Evolutionary conservation across 1,284 basidiomycete genomes (phyloP), one percentile per base, ranked within the genome.

Genomic region (Ustilago sp.): DNA sequence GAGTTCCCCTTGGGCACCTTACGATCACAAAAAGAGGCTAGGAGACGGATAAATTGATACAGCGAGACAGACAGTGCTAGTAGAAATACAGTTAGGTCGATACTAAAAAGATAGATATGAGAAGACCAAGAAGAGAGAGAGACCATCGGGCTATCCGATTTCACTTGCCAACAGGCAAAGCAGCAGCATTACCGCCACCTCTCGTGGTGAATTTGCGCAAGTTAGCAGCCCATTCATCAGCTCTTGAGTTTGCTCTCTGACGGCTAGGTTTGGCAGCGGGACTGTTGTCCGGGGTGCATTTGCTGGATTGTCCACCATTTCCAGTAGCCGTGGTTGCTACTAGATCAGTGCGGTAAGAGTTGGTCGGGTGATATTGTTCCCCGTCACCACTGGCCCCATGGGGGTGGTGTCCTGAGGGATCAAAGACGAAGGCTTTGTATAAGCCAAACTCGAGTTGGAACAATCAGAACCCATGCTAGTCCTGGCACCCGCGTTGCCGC

Each of bases 201-300:
- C 63, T 48, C 9, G 36, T 36, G 3, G 67, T 69, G 4, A 69
- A 45, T 38, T 65, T 69, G 1, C 57, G 51, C 43, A 71, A 43
- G 41, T 61, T 72, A 38, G 68, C 64, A 1, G 68, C 76, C 71
- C 71, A 78, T 48, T 78, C 76, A 63, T 78, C 72, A 9, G 72
- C 72, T 1, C 68, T 32, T 7, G 68, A 68, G 19, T 74, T 68
- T 34, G 71, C 76, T 34, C 76, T 28, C n/a, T 69, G 59, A 19
- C 72, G 48, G 3, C 15, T 59, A 6, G 43, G 47, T 13, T 59
- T 53, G 35, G 17, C 28, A 2, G 59, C 54, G 0, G 70, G 64
- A n/a, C 64, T 72, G 31, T 56, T 53, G 17, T 65, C 59, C 6
- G 67, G 70, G 41, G 60, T 74, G 69, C 74, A 77, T 28, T 57